These are phyloP conservation scores for Entomortierella lignicola DNA, from an alignment of 192 early-diverging fungal species.

Conservation along the genomic window DNA sequence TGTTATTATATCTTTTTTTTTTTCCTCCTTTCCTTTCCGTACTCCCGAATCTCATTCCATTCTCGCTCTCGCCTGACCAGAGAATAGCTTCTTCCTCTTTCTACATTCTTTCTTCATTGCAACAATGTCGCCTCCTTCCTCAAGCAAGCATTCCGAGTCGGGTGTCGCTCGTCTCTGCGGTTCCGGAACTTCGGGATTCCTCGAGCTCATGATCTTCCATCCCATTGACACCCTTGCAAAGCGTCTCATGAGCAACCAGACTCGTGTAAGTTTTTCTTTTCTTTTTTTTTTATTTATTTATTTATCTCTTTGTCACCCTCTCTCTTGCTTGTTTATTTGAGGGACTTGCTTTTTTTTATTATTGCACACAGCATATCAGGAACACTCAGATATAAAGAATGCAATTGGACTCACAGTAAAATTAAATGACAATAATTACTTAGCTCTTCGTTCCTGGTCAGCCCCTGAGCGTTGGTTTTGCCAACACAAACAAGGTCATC, in stretches of 20 bases:
- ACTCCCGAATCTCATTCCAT: slow-evolving; percentile 13
- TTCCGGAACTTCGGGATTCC: slow-evolving; percentile 89
- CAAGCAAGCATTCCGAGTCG: slow-evolving; percentile 84
- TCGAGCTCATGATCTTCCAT: slow-evolving; percentile 97
- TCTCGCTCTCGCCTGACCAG: not conserved
- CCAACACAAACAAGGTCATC: slow-evolving; percentile 83
- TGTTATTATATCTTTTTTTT: not conserved
- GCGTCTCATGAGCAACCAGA: slow-evolving; percentile 96
- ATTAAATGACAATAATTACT: not conserved
- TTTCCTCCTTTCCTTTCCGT: not conserved
- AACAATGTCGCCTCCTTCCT: slow-evolving; percentile 61
- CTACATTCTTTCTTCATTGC: not conserved
- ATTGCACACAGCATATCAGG: too few relatives aligned
- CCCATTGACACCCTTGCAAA: slow-evolving; percentile 99
- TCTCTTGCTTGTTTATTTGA: not conserved
- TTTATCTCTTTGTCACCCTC: too few relatives aligned
- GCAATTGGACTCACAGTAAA: not conserved
- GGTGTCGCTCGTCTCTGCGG: slow-evolving; percentile 90
- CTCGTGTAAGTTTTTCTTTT: slow-evolving; percentile 64
- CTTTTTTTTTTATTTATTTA: too few relatives aligned
- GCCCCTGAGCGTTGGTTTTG: slow-evolving; percentile 70
- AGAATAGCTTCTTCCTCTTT: not conserved
- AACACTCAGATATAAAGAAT: too few relatives aligned
- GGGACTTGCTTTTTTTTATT: too few relatives aligned
- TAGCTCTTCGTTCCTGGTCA: slow-evolving; percentile 80